Evolutionary conservation across 73 alveolate species (phyloP), one percentile per base, ranked within the genome.

Genomic region (Paramecium sonneborni): DNA sequence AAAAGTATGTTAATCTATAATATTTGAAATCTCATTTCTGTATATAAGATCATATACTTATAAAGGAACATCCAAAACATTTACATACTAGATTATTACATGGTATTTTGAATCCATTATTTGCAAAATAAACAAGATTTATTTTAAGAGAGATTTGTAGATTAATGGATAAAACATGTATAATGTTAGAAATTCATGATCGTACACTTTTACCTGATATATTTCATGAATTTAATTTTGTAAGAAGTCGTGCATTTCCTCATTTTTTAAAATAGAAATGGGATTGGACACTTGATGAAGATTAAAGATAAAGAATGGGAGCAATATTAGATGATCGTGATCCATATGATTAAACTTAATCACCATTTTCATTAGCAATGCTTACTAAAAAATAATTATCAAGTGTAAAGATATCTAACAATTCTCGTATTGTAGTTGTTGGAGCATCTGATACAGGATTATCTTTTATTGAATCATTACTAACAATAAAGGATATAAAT

Each of bases 371-470:
- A 20, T 92, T 98, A 14, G 97, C 98, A 57, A 95, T 97, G 94
- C 92, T 97, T 20, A 95, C 99, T 8, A 98, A 97, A 93, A 93
- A 98, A 85, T 93, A 96, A 85, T 69, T 96, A 56, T 94, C 97
- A 46, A 98, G 96, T 85, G 97, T 98, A 56, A 97, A 97, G 92
- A 96, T 97, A 21, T 98, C 97, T 26, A 97, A 97, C 93, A 98
- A 98, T 95, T 93, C 98, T 35, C 94, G 99, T 92, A 98, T 98
- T 56, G 99, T 98, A 28, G 98, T 98, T 1, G 97, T 98, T 14
- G 99, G 99, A 9, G 99, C 99, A 39, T 91, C 98, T 57, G 99
- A 98, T 94, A 96, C 99, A 26, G 99, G 99, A 32, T 95, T 98
- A 46, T 95, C 99, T 11, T 98, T 98, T 92, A 97, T 98, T 43